Percentiles rank a stretch among this genome's conserved stretches.
phyloP scores from a whole-genome alignment of 106 monocot genomes.

The Dioscorea alata region DNA sequence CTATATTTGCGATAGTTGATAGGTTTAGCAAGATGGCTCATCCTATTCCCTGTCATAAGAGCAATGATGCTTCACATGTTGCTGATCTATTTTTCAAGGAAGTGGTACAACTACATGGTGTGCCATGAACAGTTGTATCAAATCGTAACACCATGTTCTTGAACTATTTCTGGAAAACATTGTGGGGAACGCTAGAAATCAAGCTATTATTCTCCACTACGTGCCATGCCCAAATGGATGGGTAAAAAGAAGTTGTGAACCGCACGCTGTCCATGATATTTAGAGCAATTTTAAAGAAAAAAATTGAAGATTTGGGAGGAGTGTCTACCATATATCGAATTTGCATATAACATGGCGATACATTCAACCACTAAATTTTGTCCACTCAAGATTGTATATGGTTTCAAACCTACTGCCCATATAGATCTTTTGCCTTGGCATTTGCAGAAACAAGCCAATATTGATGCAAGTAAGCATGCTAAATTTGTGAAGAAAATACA shows the following conservation, averaged over 20 bases:
- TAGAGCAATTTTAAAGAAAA: neutral
- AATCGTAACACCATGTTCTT: neutral
- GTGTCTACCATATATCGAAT: neutral
- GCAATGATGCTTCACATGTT: neutral
- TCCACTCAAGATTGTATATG: too few relatives aligned
- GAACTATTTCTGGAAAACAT: slow-evolving; percentile 1
- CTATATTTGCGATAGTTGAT: too few relatives aligned
- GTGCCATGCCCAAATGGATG: neutral
- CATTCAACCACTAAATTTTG: too few relatives aligned
- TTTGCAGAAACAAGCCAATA: too few relatives aligned
- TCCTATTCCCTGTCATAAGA: neutral
- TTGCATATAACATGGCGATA: neutral
- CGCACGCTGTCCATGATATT: neutral
- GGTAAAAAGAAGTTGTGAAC: neutral
- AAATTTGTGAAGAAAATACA: too few relatives aligned
- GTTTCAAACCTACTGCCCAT: too few relatives aligned
- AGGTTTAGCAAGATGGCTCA: too few relatives aligned
- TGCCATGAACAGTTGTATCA: neutral
- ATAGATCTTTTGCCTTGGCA: too few relatives aligned
- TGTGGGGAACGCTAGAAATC: neutral
- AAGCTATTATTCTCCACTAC: neutral
- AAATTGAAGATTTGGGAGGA: neutral
- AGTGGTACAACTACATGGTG: neutral
- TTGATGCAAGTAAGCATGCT: too few relatives aligned
- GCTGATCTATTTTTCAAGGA: neutral